phyloP scores from a whole-genome alignment of 2,329 filamentous ascomycete species.

The Talaromyces sp. region DNA sequence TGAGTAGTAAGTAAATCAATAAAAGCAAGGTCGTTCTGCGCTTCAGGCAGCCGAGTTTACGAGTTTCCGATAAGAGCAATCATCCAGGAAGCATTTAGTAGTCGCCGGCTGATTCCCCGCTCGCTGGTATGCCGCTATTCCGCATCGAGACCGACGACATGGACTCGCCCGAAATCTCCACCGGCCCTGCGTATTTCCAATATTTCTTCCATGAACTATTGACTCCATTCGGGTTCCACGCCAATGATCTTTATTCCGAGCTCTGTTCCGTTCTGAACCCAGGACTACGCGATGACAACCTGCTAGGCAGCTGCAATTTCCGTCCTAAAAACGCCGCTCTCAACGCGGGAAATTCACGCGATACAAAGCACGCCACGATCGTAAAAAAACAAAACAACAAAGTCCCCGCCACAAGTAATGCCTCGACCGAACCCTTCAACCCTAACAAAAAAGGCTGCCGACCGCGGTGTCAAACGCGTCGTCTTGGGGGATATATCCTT shows the following conservation, averaged over 20 bases:
- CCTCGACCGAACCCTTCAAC: slow-evolving; percentile 20
- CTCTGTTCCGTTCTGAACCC: not conserved
- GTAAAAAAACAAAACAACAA: not conserved
- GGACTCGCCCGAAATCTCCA: not conserved
- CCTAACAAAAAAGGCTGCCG: slow-evolving; percentile 29
- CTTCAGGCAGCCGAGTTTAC: slow-evolving; percentile 11
- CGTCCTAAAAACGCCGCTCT: not conserved
- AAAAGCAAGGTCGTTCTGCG: not conserved
- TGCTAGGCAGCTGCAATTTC: not conserved
- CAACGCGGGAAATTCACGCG: not conserved
- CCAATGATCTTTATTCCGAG: not conserved
- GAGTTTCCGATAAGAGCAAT: not conserved
- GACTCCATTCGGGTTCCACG: not conserved
- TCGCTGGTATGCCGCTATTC: not conserved
- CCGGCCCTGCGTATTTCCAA: not conserved
- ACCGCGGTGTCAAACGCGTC: slow-evolving; percentile 81
- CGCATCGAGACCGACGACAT: not conserved
- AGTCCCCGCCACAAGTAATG: slow-evolving; percentile 18
- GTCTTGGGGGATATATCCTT: slow-evolving; percentile 80
- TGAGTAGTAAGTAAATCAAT: not conserved
- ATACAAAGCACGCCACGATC: not conserved
- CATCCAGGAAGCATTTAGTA: not conserved
- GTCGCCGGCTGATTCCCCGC: not conserved
- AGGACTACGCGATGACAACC: not conserved
- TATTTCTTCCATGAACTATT: not conserved